Base-by-base conservation (phyloP, 345 rosid genomes). In the Linum usitatissimum region DNA sequence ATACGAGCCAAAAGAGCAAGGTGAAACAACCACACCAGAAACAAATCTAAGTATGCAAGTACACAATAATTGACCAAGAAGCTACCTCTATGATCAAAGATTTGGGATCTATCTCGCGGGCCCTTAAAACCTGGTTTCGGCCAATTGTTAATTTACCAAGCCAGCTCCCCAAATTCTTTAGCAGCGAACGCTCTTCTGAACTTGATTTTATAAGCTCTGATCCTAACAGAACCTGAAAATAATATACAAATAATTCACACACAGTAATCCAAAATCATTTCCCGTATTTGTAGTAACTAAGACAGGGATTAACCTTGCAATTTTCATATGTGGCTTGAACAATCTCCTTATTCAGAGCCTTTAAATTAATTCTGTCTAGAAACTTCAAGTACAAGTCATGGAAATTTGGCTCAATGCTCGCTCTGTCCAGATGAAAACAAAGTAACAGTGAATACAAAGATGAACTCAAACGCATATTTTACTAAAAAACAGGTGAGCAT, bases 111-210 rank as follows among this genome's bases (percentile, higher is more conserved):
- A 93, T 90, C 71, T 90, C 96, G 45, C 97, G 96, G 14, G 95
- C 97, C 81, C 92, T 79, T 60, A 93, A 57, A 55, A 93, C 99
- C 64, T 84, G 90, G 73, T 93, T 93, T 74, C 97, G 84, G 63
- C 99, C 99, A 34, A 93, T 90, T 40, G 99, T 93, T 66, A 93
- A 81, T 83, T 86, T 93, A 68, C 99, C 99, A 42, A 93, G 95
- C 99, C 99, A 93, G 75, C 99, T 93, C 66, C 97, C 97, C 79
- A 93, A 78, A 80, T 87, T 93, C 75, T 93, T 93, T 70, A 93
- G 82, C 73, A 93, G 77, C 14, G 99, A 90, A 3, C 97, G 90
- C 79, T 93, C 99, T 72, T 93, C 97, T 14, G 96, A 88, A 75
- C 97, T 93, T 60, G 97, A 87, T 78, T 93, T 93, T 56, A 93